Percentiles rank a stretch among this genome's conserved stretches.
phyloP scores from a whole-genome alignment of 2,329 filamentous ascomycete species.

The Fusarium caatingaense region DNA sequence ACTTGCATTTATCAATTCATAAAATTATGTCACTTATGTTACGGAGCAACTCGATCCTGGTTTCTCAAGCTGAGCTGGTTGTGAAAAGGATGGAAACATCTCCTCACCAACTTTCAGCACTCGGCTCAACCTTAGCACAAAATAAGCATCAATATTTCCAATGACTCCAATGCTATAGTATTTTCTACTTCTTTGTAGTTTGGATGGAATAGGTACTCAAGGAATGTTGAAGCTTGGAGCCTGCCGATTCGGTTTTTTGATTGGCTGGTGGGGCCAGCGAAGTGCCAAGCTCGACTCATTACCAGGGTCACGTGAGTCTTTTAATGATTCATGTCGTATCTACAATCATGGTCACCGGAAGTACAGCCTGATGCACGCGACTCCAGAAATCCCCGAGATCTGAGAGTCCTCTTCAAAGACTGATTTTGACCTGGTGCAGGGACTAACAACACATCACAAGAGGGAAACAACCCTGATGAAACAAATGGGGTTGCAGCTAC shows the following conservation, averaged over 20 bases:
- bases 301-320: rapidly evolving
- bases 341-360: background rate
- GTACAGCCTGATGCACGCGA: background rate
- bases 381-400: background rate
- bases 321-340: background rate
- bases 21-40: too few species aligned
- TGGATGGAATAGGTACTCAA: background rate
- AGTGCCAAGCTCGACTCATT: background rate
- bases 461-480: background rate
- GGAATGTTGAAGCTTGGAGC: background rate
- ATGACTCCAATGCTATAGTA: too few species aligned
- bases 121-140: too few species aligned
- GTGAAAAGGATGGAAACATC: too few species aligned
- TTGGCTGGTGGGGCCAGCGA: too few species aligned
- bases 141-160: rapidly evolving
- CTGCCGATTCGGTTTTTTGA: too few species aligned
- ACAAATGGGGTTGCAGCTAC: background rate
- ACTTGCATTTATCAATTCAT: too few species aligned
- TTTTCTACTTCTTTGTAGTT: rapidly evolving
- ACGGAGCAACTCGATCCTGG: too few species aligned
- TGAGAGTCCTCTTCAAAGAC: background rate
- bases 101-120: too few species aligned
- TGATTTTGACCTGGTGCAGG: background rate
- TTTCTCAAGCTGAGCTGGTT: too few species aligned
- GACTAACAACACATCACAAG: background rate